Base-by-base conservation (phyloP, 257 asterid species). In the Datura wrightii region DNA sequence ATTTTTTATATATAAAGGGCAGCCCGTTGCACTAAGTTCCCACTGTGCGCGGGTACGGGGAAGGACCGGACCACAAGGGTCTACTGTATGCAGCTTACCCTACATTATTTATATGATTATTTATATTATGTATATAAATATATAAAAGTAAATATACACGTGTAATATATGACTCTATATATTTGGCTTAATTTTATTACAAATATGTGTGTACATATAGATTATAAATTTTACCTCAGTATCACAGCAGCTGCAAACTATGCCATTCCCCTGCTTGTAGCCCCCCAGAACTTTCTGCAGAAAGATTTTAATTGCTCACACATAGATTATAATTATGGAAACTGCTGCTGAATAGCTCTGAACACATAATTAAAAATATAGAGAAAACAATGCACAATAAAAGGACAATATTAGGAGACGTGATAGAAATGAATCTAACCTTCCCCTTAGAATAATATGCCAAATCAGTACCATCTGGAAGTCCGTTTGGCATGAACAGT, bases 401-500 rank as follows among this genome's bases (percentile, higher is more conserved):
- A 52, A 18, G 31, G 24, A 48, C 19, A 53, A 6, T 31, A 52
- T 31, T 34, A 15, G 52, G 31, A 34, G 82, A 31, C 18, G 3
- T 14, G 63, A 78, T 15, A 78, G 31, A 78, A 8, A 52, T 78
- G 63, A 78, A 41, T 70, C 79, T 92, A 87, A 97, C 99, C 99
- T 97, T 97, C 82, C 99, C 99, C 90, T 92, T 94, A 14, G 99
- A 94, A 90, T 92, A 97, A 87, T 97, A 97, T 87, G 97, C 95
- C 92, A 97, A 90, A 70, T 91, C 96, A 70, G 99, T 97, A 82
- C 99, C 99, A 90, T 97, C 97, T 81, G 98, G 99, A 88, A 97
- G 94, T 88, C 99, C 99, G 89, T 93, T 92, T 41, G 99, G 99
- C 99, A 95, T 90, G 88, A 97, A 97, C 63, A 97, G 95, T 83